Evolutionary conservation across 257 asterid species (phyloP), one percentile per base, ranked within the genome.

Genomic region (Misopates orontium): DNA sequence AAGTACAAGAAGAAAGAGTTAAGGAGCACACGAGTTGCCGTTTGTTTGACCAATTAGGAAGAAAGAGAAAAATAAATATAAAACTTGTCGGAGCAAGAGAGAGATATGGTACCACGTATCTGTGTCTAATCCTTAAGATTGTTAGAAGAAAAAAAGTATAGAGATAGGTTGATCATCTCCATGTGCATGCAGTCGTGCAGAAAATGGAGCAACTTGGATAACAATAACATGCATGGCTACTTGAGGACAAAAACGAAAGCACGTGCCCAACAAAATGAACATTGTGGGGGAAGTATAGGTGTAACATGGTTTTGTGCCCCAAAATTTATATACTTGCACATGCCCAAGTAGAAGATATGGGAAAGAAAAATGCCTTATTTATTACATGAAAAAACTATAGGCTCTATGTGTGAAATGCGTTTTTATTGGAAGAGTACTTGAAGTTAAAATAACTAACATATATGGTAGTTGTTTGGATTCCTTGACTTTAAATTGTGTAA

Each of bases 281-380:
- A 10, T 40, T 44, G 17, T 1, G 13, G 54, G 44, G 1, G 13
- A 22, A 56, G 47, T 67, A 42, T 67, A 24, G 0, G 57, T 24
- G 49, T 62, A 42, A 62, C 75, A 71, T 54, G 75, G 60, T 42
- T 62, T 62, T 70, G 68, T 54, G 31, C 73, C 66, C 67, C 50
- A 25, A n/a, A 14, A n/a, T 50, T n/a, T 10, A 42, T 9, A 15
- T 45, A 54, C 41, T 42, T 17, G 63, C 65, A 71, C 75, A 71
- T 71, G 70, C 49, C 32, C 53, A 18, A 51, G 41, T 16, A 61
- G 2, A 39, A 49, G 16, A n/a, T n/a, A n/a, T n/a, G 42, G 16
- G 51, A 24, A 55, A 56, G 32, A n/a, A n/a, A 17, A 47, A 54
- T 19, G 19, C 17, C 28, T 1, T 16, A 45, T 36, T 36, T 36